These are phyloP conservation scores for Pyrrhoderma noxium DNA, from an alignment of 1,284 basidiomycete species.

Conservation along the genomic window DNA sequence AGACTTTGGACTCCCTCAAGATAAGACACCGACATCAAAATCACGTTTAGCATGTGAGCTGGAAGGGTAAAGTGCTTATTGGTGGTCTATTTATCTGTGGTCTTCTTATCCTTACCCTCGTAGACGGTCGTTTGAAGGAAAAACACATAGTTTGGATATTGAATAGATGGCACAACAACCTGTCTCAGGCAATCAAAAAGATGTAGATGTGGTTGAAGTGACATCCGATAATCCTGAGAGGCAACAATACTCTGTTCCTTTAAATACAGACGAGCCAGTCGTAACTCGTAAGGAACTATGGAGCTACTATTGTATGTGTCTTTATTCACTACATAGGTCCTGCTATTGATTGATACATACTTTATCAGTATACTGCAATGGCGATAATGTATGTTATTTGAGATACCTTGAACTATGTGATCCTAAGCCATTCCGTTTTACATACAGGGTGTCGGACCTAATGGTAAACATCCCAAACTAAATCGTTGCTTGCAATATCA, in stretches of 20 bases:
- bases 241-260: too few relatives aligned
- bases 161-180: too few relatives aligned
- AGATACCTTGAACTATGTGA: conserved; percentile 12
- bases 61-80: too few relatives aligned
- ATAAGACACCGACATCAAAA: too few relatives aligned
- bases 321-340: neutral
- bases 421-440: neutral
- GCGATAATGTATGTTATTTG: conserved; percentile 19
- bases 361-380: conserved; percentile 21
- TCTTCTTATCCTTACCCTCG: too few relatives aligned
- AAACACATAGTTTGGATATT: too few relatives aligned
- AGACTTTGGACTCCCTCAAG: too few relatives aligned
- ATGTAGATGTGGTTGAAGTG: neutral
- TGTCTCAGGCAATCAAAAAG: too few relatives aligned
- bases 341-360: conserved; percentile 35
- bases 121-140: too few relatives aligned
- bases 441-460: conserved; percentile 23
- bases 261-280: conserved; percentile 38
- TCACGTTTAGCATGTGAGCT: too few relatives aligned
- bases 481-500: too few relatives aligned
- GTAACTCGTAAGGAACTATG: conserved; percentile 60
- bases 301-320: conserved; percentile 58
- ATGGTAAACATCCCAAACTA: conserved; percentile 17
- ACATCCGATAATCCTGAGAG: neutral
- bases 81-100: too few relatives aligned